Evolutionary conservation across 805 yeast genomes (phyloP).

Genomic region (Blastobotrys mokoenaii): DNA sequence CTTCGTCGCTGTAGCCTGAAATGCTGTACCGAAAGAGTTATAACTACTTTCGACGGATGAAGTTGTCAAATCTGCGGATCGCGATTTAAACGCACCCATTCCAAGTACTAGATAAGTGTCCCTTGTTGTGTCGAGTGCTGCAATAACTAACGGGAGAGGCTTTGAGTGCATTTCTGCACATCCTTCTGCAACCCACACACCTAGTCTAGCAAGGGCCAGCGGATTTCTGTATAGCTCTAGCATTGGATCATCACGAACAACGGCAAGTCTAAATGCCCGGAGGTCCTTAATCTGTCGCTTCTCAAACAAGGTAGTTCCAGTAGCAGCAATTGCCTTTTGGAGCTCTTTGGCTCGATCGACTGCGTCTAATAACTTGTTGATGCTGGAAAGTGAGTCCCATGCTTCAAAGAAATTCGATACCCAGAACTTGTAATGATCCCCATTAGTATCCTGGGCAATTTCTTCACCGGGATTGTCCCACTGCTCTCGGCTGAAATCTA

Average conservation of each 20-base stretch:
- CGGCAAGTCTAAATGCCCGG: slow-evolving; percentile 75
- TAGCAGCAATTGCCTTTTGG: slow-evolving; percentile 75
- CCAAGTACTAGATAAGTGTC: slow-evolving; percentile 86
- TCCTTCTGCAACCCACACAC: slow-evolving; percentile 85
- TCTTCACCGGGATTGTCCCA: background rate
- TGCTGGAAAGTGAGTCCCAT: slow-evolving; percentile 51
- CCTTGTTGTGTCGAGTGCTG: slow-evolving; percentile 63
- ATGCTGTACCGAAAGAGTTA: slow-evolving; percentile 84
- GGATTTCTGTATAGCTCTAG: slow-evolving; percentile 76
- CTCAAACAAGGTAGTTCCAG: slow-evolving; percentile 86
- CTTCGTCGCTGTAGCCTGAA: slow-evolving; percentile 74
- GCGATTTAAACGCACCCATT: slow-evolving; percentile 71
- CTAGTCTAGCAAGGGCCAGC: slow-evolving; percentile 70
- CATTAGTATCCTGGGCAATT: slow-evolving; percentile 7
- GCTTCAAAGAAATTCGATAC: slow-evolving; percentile 63
- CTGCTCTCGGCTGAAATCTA: background rate
- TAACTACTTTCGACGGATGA: slow-evolving; percentile 20
- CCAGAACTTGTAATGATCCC: slow-evolving; percentile 44
- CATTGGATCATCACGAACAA: slow-evolving; percentile 83
- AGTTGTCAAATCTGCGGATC: background rate
- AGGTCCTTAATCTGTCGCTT: slow-evolving; percentile 71
- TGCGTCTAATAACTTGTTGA: slow-evolving; percentile 57
- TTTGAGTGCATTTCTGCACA: slow-evolving; percentile 68
- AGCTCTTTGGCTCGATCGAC: slow-evolving; percentile 73
- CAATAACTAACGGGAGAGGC: slow-evolving; percentile 74